Evolutionary conservation across 371 early-diverging fungal genomes (phyloP).

Genomic region (Nematocida sp.): DNA sequence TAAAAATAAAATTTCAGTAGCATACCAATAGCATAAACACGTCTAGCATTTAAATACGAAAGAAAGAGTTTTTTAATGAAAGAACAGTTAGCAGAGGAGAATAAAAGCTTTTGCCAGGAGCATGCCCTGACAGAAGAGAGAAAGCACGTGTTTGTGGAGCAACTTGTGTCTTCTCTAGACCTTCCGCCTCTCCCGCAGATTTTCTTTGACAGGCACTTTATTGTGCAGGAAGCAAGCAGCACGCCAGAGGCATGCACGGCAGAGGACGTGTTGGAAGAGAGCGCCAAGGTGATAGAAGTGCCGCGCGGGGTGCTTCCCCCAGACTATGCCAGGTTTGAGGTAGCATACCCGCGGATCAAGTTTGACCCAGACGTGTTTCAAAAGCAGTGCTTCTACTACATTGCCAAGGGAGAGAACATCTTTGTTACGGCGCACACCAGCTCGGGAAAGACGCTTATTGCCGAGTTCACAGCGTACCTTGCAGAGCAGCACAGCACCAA

Average conservation of each 20-base stretch:
- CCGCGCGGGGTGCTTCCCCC: constrained; percentile 1
- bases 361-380: constrained; percentile 97
- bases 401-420: constrained; percentile 82
- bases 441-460: constrained; percentile 97
- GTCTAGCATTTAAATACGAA: neutral
- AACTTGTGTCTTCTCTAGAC: neutral
- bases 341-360: constrained; percentile 47
- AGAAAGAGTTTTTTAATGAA: neutral
- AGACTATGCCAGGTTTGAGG: constrained; percentile 12
- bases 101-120: neutral
- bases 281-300: constrained; percentile 17
- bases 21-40: neutral
- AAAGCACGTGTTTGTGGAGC: neutral
- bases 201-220: neutral
- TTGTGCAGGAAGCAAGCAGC: neutral
- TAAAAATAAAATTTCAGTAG: constrained; percentile 24
- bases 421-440: constrained; percentile 98
- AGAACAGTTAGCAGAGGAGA: too few species aligned
- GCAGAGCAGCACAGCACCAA: constrained; percentile 60
- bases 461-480: constrained; percentile 94
- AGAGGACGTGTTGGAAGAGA: neutral
- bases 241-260: neutral
- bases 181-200: constrained; percentile 14
- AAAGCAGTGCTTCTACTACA: constrained; percentile 86
- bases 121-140: neutral